A percentile compares a stretch with the other conserved stretches of the same genome.
These are phyloP conservation scores for Vigna mungo DNA, from an alignment of 306 rosid genomes.

Conservation along the genomic window DNA sequence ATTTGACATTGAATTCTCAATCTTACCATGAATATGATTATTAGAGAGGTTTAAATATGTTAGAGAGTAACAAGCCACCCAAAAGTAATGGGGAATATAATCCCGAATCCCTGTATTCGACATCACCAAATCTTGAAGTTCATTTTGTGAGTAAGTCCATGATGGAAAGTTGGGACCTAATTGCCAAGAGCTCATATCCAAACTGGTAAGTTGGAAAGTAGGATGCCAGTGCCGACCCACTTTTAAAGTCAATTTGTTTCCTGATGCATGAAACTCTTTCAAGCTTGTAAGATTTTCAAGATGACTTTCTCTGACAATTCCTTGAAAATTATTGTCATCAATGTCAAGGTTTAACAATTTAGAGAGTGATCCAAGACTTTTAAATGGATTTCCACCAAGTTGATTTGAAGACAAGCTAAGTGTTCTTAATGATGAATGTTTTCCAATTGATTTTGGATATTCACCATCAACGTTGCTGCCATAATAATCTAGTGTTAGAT, in stretches of 20 bases:
- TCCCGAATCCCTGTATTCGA: constrained; percentile 15
- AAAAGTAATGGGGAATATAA: background rate
- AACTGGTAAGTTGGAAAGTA: rapidly evolving
- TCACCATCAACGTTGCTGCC: no score
- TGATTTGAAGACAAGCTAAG: background rate
- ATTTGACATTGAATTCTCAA: background rate
- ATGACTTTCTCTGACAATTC: constrained; percentile 9
- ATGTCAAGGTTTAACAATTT: background rate
- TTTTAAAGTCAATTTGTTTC: constrained; percentile 19
- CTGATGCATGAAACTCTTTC: rapidly evolving
- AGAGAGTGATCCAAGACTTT: background rate
- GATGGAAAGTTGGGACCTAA: constrained; percentile 37
- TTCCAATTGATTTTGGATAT: background rate
- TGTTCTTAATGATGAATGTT: background rate
- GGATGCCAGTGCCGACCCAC: constrained; percentile 34
- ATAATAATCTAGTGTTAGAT: no score
- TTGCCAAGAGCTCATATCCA: constrained; percentile 11
- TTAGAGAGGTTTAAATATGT: constrained; percentile 2
- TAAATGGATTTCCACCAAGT: constrained; percentile 20
- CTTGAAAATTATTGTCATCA: constrained; percentile 5
- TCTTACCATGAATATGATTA: constrained; percentile 37
- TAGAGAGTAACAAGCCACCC: no score
- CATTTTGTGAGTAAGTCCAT: constrained; percentile 24
- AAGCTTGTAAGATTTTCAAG: background rate
- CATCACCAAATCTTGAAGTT: background rate